Percentiles rank a stretch among this genome's conserved stretches.
Conservation (phyloP, 108 stramenopile species). For the Schizochytrium sp. region DNA sequence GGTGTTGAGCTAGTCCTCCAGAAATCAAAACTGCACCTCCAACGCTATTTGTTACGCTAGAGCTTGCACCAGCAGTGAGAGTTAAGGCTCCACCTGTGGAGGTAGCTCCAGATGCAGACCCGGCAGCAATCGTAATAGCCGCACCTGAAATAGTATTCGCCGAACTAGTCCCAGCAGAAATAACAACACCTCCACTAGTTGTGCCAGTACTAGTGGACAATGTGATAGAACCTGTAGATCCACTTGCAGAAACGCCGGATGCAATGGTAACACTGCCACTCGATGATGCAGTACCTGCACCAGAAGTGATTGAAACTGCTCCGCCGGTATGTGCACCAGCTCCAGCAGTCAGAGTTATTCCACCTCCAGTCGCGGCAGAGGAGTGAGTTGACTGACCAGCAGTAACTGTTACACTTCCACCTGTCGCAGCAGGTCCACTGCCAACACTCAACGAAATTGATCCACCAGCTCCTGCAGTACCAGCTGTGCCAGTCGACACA, state of each 20-base stretch:
- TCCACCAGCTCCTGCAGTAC: slow-evolving; percentile 31
- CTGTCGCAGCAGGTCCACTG: neutral
- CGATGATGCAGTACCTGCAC: neutral
- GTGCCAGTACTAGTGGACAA: neutral
- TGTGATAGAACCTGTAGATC: neutral
- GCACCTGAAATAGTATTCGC: neutral
- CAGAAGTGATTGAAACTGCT: neutral
- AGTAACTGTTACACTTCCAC: slow-evolving; percentile 67
- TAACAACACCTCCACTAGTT: neutral
- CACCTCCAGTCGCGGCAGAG: neutral
- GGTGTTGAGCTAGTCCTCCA: slow-evolving; percentile 61
- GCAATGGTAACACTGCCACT: neutral
- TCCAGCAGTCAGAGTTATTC: neutral
- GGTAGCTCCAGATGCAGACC: slow-evolving; percentile 19
- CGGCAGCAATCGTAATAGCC: neutral
- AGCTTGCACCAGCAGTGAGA: neutral
- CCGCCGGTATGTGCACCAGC: neutral
- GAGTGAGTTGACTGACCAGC: slow-evolving; percentile 70
- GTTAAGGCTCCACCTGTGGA: neutral
- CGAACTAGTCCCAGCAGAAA: neutral
- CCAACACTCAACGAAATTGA: neutral
- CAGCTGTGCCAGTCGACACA: neutral
- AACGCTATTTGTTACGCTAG: neutral
- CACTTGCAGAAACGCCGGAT: neutral
- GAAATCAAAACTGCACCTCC: slow-evolving; percentile 70